These are phyloP conservation scores for Ogataea thermomethanolica DNA, from an alignment of 805 yeast species.

Conservation along the genomic window DNA sequence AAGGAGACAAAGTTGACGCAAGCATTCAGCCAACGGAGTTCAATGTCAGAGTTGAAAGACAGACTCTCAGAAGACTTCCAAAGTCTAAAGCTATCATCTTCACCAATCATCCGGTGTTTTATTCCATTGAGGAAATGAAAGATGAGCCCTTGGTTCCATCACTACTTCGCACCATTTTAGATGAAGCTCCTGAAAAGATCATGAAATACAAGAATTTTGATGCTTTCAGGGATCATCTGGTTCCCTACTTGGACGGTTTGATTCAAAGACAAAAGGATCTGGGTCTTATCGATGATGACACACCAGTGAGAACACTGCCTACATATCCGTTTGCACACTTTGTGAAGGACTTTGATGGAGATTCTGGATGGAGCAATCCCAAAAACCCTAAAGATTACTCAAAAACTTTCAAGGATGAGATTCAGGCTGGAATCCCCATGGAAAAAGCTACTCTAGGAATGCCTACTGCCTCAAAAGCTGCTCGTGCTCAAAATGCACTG, in stretches of 20 bases:
- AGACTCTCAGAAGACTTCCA: conserved; percentile 66
- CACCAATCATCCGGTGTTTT: conserved; percentile 76
- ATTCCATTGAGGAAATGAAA: conserved; percentile 75
- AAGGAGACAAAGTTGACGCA: conserved; percentile 44
- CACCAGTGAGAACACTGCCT: conserved; percentile 55
- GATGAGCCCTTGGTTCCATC: conserved; percentile 77
- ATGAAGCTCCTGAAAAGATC: conserved; percentile 65
- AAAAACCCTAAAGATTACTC: conserved; percentile 23
- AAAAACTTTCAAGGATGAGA: conserved; percentile 24
- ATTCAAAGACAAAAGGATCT: conserved; percentile 55
- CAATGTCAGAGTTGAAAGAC: conserved; percentile 70
- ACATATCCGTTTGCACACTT: conserved; percentile 65
- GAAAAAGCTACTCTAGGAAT: conserved; percentile 22
- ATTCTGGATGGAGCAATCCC: conserved; percentile 43
- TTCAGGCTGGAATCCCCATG: conserved; percentile 20
- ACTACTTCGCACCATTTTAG: conserved; percentile 55
- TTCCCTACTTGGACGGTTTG: conserved; percentile 53
- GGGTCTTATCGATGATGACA: conserved; percentile 52
- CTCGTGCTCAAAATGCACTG: not conserved
- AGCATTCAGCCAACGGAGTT: conserved; percentile 48
- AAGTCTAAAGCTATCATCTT: conserved; percentile 62
- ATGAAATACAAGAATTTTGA: conserved; percentile 62
- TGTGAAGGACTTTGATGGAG: conserved; percentile 34
- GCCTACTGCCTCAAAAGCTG: conserved; percentile 8
- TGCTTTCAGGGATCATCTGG: conserved; percentile 54